Conservation (phyloP, 2,329 filamentous ascomycete species). For the Plenodomus lindquistii region DNA sequence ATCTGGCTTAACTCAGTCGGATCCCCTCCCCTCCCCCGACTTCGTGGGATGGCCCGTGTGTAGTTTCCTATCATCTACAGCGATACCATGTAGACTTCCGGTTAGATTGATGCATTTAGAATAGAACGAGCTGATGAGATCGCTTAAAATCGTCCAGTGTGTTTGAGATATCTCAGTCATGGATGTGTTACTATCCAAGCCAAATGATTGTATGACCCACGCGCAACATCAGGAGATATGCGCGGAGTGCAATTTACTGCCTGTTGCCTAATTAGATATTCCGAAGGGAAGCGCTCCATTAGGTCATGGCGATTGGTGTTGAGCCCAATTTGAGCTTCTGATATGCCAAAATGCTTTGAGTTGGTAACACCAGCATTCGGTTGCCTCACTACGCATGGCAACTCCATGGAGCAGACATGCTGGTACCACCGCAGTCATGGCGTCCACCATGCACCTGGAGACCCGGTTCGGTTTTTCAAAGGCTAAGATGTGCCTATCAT, state of each 20-base stretch:
- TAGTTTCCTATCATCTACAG: slow-evolving; percentile 42
- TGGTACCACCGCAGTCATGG: slow-evolving; percentile 21
- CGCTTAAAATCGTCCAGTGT: slow-evolving; percentile 14
- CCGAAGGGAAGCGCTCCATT: neutral
- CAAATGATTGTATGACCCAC: neutral
- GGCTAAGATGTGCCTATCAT: slow-evolving; percentile 25
- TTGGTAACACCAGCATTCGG: neutral
- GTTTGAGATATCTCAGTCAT: slow-evolving; percentile 10
- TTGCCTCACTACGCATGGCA: slow-evolving; percentile 10
- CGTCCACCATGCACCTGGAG: slow-evolving; percentile 22
- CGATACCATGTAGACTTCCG: slow-evolving; percentile 29
- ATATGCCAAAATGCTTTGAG: neutral
- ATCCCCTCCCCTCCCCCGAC: slow-evolving; percentile 45
- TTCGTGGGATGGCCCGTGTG: slow-evolving; percentile 35
- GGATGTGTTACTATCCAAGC: slow-evolving; percentile 1
- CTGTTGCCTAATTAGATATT: neutral
- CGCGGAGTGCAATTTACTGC: neutral
- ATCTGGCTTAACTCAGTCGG: slow-evolving; percentile 41
- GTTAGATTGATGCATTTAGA: slow-evolving; percentile 25
- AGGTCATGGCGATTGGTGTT: neutral
- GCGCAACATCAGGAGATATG: neutral
- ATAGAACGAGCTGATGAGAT: slow-evolving; percentile 26
- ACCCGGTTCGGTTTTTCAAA: slow-evolving; percentile 27
- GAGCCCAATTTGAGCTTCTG: slow-evolving; percentile 2
- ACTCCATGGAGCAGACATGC: slow-evolving; percentile 3